phyloP scores from a whole-genome alignment of 2,329 filamentous ascomycete species.

The Aspergillus neotritici region DNA sequence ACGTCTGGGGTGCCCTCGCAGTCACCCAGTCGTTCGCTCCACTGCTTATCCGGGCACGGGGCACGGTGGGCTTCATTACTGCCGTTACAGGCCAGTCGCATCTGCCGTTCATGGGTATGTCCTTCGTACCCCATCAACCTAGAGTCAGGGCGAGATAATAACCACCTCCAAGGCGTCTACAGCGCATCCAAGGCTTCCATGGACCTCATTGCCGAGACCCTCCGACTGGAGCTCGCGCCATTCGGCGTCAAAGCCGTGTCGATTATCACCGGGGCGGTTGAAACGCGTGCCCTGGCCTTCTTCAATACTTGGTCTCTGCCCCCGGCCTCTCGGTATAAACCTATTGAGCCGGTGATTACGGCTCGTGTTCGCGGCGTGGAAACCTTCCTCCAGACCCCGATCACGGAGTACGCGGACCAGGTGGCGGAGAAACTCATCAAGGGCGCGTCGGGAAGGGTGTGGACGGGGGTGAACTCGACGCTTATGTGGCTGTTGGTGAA shows the following conservation, averaged over 20 bases:
- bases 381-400: slow-evolving; percentile 5
- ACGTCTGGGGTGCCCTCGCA: slow-evolving; percentile 14
- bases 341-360: slow-evolving; percentile 12
- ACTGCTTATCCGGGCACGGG: slow-evolving; percentile 18
- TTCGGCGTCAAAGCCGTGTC: slow-evolving; percentile 16
- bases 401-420: slow-evolving; percentile 7
- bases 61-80: slow-evolving; percentile 19
- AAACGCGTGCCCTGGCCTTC: slow-evolving; percentile 12
- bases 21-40: slow-evolving; percentile 22
- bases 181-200: slow-evolving; percentile 19
- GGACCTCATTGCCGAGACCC: slow-evolving; percentile 17
- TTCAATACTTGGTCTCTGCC: slow-evolving; percentile 16
- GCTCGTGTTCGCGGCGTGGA: slow-evolving; percentile 8
- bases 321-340: slow-evolving; percentile 14
- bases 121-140: slow-evolving; percentile 7
- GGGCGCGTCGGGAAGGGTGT: slow-evolving; percentile 11
- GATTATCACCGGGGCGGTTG: slow-evolving; percentile 16
- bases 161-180: slow-evolving; percentile 10
- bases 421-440: slow-evolving; percentile 8
- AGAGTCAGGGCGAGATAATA: not conserved
- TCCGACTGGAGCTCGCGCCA: slow-evolving; percentile 20
- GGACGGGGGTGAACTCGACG: slow-evolving; percentile 7
- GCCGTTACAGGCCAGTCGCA: slow-evolving; percentile 14
- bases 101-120: slow-evolving; percentile 27
- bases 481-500: not conserved